Evolutionary conservation across 495 filamentous ascomycete species (phyloP).

Genomic region (Lasiosphaeriaceae sp.): DNA sequence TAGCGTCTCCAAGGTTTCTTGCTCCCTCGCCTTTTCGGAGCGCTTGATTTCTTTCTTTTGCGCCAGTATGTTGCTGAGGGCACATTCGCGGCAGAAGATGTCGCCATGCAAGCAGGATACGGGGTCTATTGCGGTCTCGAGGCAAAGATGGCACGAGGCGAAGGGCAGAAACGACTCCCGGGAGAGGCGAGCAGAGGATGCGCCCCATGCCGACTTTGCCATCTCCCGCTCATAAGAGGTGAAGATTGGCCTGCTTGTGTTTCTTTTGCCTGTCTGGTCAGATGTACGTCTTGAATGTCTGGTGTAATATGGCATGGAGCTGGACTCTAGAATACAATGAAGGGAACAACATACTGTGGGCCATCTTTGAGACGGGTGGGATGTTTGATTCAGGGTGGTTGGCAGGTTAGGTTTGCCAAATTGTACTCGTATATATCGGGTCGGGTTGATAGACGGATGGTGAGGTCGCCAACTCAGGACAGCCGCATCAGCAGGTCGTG

Average conservation of each 20-base stretch:
- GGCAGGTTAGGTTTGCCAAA: no score
- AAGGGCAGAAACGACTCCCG: conserved; percentile 94
- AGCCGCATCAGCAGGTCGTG: no score
- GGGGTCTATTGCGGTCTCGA: conserved; percentile 76
- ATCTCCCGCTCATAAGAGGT: conserved; percentile 85
- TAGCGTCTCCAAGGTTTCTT: conserved; percentile 48
- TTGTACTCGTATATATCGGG: no score
- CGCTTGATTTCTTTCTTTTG: conserved; percentile 94
- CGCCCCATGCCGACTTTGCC: conserved; percentile 75
- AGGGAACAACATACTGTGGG: conserved; percentile 47
- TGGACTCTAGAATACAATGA: not conserved
- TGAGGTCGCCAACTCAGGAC: no score
- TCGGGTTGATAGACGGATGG: no score
- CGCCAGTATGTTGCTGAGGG: conserved; percentile 80
- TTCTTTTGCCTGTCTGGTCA: conserved; percentile 68
- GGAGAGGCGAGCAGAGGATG: conserved; percentile 76
- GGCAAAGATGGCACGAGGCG: conserved; percentile 83
- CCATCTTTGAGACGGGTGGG: conserved; percentile 34
- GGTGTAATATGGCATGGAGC: not conserved
- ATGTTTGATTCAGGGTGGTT: no score
- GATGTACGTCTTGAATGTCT: not conserved
- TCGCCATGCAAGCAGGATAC: conserved; percentile 75
- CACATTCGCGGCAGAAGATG: conserved; percentile 96
- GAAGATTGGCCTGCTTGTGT: conserved; percentile 94
- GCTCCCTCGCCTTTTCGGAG: conserved; percentile 62